Conservation (phyloP, 2,329 filamentous ascomycete genomes). For the Trematosphaeria pertusa region DNA sequence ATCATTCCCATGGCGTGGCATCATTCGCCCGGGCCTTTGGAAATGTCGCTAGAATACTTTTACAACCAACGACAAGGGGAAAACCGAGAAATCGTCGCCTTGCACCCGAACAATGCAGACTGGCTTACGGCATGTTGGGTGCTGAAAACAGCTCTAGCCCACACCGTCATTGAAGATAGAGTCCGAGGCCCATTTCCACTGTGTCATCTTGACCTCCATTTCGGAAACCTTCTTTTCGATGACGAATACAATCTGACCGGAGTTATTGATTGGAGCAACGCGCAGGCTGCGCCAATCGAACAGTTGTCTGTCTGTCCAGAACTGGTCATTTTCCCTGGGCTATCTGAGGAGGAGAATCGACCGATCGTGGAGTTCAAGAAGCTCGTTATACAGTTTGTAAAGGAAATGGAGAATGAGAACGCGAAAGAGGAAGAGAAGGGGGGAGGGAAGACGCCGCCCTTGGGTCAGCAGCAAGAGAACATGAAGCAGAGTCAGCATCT, state of each 20-base stretch:
- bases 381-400: conserved; percentile 21
- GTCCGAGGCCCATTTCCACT: conserved; percentile 47
- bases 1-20: conserved; percentile 24
- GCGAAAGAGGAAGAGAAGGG: conserved; percentile 15
- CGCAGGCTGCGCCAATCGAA: conserved; percentile 46
- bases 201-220: conserved; percentile 45
- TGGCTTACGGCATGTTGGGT: conserved; percentile 24
- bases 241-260: conserved; percentile 49
- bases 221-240: conserved; percentile 53
- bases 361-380: conserved; percentile 19
- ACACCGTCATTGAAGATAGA: conserved; percentile 24
- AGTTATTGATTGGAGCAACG: conserved; percentile 47
- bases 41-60: conserved; percentile 21
- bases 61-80: conserved; percentile 21
- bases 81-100: conserved; percentile 20
- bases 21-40: conserved; percentile 21
- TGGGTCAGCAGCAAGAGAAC: conserved; percentile 15
- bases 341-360: conserved; percentile 21
- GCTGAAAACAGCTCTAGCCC: conserved; percentile 24
- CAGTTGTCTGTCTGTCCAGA: conserved; percentile 47
- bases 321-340: conserved; percentile 20
- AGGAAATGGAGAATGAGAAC: conserved; percentile 20
- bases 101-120: conserved; percentile 20
- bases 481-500: conserved; percentile 18
- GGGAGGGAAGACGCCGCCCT: conserved; percentile 10